These are phyloP conservation scores for Saccharum spontaneum DNA, from an alignment of 176 grass and related monocot genomes.

Conservation along the genomic window DNA sequence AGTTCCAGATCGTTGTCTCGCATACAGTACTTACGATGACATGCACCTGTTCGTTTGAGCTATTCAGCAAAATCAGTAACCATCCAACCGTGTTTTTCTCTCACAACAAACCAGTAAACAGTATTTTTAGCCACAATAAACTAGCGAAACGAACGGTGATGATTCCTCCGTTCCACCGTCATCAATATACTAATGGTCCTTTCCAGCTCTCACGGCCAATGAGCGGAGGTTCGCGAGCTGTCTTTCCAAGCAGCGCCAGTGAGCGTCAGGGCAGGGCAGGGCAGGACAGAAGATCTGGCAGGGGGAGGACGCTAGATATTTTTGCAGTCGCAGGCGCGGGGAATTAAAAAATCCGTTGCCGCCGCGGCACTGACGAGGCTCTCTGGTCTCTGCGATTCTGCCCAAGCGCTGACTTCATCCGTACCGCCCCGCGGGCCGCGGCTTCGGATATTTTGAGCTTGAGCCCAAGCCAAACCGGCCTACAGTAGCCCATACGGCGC, in stretches of 20 bases:
- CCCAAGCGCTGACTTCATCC: neutral
- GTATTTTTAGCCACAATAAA: too few relatives aligned
- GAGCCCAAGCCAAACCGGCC: neutral
- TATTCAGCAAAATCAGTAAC: too few relatives aligned
- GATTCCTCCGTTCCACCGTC: neutral
- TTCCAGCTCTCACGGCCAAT: neutral
- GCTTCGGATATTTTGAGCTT: neutral
- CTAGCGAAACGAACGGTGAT: too few relatives aligned
- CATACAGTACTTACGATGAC: too few relatives aligned
- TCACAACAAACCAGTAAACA: too few relatives aligned
- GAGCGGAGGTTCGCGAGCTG: neutral
- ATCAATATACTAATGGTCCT: neutral
- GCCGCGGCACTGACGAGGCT: conserved; percentile 36
- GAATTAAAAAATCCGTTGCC: neutral
- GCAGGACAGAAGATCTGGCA: neutral
- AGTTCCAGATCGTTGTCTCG: too few relatives aligned
- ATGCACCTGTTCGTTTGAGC: too few relatives aligned
- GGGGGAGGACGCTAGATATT: conserved; percentile 24
- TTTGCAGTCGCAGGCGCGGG: neutral
- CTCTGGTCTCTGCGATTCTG: neutral
- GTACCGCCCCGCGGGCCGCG: too few relatives aligned
- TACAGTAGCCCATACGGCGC: too few relatives aligned
- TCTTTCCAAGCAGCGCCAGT: neutral
- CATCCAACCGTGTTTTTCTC: too few relatives aligned
- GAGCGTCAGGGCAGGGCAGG: too few relatives aligned